phyloP scores from a whole-genome alignment of 768 basidiomycete species.

The Collybia mongolica region DNA sequence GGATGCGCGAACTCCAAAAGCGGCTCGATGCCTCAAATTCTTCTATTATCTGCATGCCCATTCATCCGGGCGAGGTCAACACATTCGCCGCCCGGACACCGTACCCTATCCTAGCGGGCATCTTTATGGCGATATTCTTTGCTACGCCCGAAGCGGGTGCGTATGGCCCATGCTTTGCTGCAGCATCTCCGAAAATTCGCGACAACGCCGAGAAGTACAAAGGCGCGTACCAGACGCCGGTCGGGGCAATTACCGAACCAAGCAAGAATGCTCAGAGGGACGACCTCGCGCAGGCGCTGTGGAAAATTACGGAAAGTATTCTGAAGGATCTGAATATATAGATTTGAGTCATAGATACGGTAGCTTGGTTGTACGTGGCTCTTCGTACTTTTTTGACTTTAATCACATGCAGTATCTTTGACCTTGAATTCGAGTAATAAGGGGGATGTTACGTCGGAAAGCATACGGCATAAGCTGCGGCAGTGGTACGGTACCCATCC shows the following conservation, averaged over 20 bases:
- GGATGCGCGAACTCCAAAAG: slow-evolving; percentile 44
- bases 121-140: slow-evolving; percentile 25
- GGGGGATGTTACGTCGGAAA: too few species aligned
- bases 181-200: slow-evolving; percentile 31
- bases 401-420: too few species aligned
- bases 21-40: slow-evolving; percentile 28
- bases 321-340: slow-evolving; percentile 22
- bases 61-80: slow-evolving; percentile 34
- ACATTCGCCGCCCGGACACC: slow-evolving; percentile 24
- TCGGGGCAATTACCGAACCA: slow-evolving; percentile 23
- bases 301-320: slow-evolving; percentile 31
- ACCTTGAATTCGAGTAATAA: too few species aligned
- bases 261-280: slow-evolving; percentile 26
- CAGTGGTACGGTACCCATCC: too few species aligned
- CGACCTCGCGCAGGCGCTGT: slow-evolving; percentile 35
- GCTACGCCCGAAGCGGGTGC: slow-evolving; percentile 29
- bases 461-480: too few species aligned
- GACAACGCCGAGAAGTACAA: slow-evolving; percentile 30
- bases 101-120: slow-evolving; percentile 14
- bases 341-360: too few species aligned
- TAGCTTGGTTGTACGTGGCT: too few species aligned
- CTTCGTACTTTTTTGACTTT: too few species aligned
- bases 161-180: slow-evolving; percentile 37
- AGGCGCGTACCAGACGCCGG: slow-evolving; percentile 35
- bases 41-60: slow-evolving; percentile 29